A percentile compares a stretch with the other conserved stretches of the same genome.
These are phyloP conservation scores for Ilyonectria robusta DNA, from an alignment of 2,329 filamentous ascomycete genomes.

Conservation along the genomic window DNA sequence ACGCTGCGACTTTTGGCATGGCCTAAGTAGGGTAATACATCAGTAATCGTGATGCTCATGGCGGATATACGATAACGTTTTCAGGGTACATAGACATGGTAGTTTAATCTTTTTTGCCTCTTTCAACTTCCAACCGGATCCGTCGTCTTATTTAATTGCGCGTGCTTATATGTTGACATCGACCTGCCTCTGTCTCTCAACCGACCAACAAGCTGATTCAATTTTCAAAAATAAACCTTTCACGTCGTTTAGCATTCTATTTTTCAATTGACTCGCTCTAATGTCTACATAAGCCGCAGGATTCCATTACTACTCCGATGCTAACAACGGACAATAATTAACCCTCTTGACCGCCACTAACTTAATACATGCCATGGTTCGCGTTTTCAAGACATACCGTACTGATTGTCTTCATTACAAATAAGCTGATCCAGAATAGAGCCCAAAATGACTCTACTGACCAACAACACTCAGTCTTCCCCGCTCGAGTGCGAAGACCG, in stretches of 20 bases:
- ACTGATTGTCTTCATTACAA: neutral
- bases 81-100: neutral
- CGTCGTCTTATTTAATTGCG: neutral
- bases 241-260: neutral
- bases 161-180: neutral
- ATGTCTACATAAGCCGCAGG: conserved; percentile 17
- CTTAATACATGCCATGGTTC: neutral
- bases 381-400: neutral
- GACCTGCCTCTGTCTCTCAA: neutral
- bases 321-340: neutral
- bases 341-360: neutral
- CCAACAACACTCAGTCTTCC: conserved; percentile 22
- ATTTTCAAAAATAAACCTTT: neutral
- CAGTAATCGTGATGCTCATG: conserved; percentile 43
- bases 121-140: neutral
- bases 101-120: neutral
- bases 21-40: conserved; percentile 50
- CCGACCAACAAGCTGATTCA: neutral
- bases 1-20: conserved; percentile 60
- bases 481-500: conserved; percentile 44
- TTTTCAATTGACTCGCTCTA: conserved; percentile 29
- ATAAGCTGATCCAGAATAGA: neutral
- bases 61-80: conserved; percentile 11
- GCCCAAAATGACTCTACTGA: conserved; percentile 9
- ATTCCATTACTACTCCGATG: conserved; percentile 17